Evolutionary conservation across 371 early-diverging fungal species (phyloP), one percentile per base, ranked within the genome.

Genomic region (Mortierella sp.): DNA sequence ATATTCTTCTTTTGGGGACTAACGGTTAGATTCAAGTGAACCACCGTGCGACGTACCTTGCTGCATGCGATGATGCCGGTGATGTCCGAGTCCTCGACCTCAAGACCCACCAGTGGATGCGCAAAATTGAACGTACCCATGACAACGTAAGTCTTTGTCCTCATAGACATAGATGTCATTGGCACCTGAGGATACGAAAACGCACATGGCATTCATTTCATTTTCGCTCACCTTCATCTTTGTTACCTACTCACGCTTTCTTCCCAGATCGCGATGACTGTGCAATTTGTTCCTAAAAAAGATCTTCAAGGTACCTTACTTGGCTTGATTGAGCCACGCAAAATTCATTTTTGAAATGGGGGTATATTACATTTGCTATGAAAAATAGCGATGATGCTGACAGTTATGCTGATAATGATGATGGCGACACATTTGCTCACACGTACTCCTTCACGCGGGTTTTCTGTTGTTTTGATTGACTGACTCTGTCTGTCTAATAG

Each of bases 71-170:
- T 68, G 83, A 82, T 74, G 71, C 83, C 9, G 83, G 83, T 3
- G 78, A 82, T 63, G 76, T 82, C 1, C 83, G 83, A 24, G 72
- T 74, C 31, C 72, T 82, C 0, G 83, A 82, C 45, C 72, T 82
- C 41, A 82, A 78, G 66, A 65, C 74, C 14, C 74, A 77, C 43
- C 71, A 78, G 66, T 82, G 83, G 83, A 82, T 78, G 78, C 71
- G 78, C 10, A 68, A 64, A 22, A 11, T 75, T 24, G 63, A 64
- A 40, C 78, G 83, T n/a, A 52, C 55, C 13, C 83, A 82, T 52
- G 71, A 78, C 22, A 82, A 78, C 26, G 83, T 77, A 71, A 29
- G 73, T 40, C 26, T 16, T 58, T 40, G 1, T 44, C 19, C 10
- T 14, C 9, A 26, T 45, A 37, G 34, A 13, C 39, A 40, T 19